These are phyloP conservation scores for Chaetomium sp. DNA, from an alignment of 2,329 filamentous ascomycete genomes.

Conservation along the genomic window DNA sequence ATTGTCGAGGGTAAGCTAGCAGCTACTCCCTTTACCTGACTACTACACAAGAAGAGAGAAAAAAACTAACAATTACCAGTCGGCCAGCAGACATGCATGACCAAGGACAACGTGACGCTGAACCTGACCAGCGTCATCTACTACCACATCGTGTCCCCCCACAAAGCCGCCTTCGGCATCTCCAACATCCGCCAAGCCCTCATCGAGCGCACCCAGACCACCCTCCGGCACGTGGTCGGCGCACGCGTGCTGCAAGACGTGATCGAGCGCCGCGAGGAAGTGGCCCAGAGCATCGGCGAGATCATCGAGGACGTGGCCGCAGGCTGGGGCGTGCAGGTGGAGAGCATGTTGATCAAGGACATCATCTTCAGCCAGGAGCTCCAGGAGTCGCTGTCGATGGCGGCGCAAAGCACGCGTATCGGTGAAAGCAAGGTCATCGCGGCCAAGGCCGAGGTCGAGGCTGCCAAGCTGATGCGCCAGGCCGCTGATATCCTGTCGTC, in stretches of 20 bases:
- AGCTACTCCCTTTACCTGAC: background rate
- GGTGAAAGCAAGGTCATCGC: slow-evolving; percentile 98
- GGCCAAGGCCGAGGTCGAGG: slow-evolving; percentile 93
- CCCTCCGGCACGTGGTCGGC: slow-evolving; percentile 91
- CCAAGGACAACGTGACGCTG: slow-evolving; percentile 96
- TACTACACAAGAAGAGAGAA: background rate
- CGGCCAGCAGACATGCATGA: slow-evolving; percentile 96
- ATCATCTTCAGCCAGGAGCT: slow-evolving; percentile 95
- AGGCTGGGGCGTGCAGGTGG: slow-evolving; percentile 92
- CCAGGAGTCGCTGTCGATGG: slow-evolving; percentile 95
- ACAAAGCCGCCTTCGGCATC: slow-evolving; percentile 97
- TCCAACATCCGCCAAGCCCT: slow-evolving; percentile 92
- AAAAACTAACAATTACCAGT: slow-evolving; percentile 39
- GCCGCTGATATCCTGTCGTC: slow-evolving; percentile 89
- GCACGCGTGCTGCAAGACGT: slow-evolving; percentile 95
- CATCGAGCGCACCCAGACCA: slow-evolving; percentile 95
- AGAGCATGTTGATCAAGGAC: slow-evolving; percentile 99
- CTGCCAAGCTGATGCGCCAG: slow-evolving; percentile 86
- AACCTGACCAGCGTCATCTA: slow-evolving; percentile 96
- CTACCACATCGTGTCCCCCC: slow-evolving; percentile 92
- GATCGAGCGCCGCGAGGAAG: slow-evolving; percentile 95
- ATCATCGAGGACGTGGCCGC: slow-evolving; percentile 94
- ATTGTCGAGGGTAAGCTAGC: slow-evolving; percentile 58
- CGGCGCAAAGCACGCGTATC: slow-evolving; percentile 95
- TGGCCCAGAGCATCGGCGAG: slow-evolving; percentile 89